Evolutionary conservation across 495 filamentous ascomycete species (phyloP).

Genomic region (Trichoderma reesei): DNA sequence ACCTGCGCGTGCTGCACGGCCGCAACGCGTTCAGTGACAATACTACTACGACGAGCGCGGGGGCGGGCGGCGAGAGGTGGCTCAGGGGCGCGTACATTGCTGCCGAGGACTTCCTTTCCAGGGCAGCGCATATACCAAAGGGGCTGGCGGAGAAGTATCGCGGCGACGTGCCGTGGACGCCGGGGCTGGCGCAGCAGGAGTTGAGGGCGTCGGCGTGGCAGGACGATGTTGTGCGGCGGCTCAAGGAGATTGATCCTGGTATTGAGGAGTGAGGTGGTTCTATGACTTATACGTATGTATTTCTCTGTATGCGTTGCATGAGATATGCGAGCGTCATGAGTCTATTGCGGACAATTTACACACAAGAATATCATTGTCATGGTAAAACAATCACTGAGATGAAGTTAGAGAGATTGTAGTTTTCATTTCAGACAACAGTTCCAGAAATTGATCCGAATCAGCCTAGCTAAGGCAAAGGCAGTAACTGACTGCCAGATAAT

Average conservation of each 20-base stretch:
- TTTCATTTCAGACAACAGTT: not conserved
- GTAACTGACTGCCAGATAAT: not conserved
- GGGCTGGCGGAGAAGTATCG: conserved; percentile 2
- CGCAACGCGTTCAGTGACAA: conserved; percentile 49
- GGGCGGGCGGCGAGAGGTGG: conserved; percentile 54
- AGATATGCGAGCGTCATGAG: not conserved
- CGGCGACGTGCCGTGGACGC: not conserved
- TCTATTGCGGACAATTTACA: no score
- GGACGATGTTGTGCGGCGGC: not conserved
- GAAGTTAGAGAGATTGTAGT: not conserved
- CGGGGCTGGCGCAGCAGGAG: not conserved
- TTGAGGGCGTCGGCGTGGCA: not conserved
- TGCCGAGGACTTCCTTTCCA: conserved; percentile 51
- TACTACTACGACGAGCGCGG: conserved; percentile 22
- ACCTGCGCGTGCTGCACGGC: conserved; percentile 69
- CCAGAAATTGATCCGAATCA: not conserved
- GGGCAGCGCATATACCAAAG: conserved; percentile 10
- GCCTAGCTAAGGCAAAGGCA: not conserved
- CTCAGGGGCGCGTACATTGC: conserved; percentile 79
- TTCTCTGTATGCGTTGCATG: no score
- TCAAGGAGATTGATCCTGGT: not conserved
- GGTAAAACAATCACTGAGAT: not conserved
- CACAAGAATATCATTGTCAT: no score
- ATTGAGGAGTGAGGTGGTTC: not conserved
- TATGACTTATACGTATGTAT: no score